Percentiles rank a stretch among this genome's conserved stretches.
Evolutionary conservation across 768 basidiomycete genomes (phyloP).

Genomic region (Melanogaster broomeanus): DNA sequence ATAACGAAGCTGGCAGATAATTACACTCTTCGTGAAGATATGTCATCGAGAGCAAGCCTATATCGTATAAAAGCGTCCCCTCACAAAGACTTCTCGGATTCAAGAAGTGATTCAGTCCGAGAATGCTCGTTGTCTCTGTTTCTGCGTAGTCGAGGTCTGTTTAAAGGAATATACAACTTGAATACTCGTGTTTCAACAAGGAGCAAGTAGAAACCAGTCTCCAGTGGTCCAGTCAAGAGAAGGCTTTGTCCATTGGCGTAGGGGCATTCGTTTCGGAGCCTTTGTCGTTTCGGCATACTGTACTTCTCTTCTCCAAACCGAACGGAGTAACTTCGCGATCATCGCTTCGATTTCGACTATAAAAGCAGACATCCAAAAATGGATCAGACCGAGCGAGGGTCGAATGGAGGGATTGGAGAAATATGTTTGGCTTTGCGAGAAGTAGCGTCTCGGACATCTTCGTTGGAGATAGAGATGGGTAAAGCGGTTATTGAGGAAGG

Average conservation of each 20-base stretch:
- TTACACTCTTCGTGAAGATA: slow-evolving; percentile 24
- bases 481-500: slow-evolving; percentile 40
- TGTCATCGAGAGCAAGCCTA: slow-evolving; percentile 24
- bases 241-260: slow-evolving; percentile 24
- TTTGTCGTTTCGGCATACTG: slow-evolving; percentile 1
- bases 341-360: slow-evolving; percentile 33
- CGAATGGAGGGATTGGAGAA: slow-evolving; percentile 44
- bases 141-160: slow-evolving; percentile 16
- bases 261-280: background rate
- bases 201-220: slow-evolving; percentile 39
- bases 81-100: slow-evolving; percentile 27
- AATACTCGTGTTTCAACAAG: slow-evolving; percentile 33
- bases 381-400: slow-evolving; percentile 31
- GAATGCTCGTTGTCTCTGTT: slow-evolving; percentile 19
- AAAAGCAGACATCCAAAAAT: background rate
- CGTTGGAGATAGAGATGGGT: slow-evolving; percentile 24
- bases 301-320: slow-evolving; percentile 22
- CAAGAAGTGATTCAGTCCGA: slow-evolving; percentile 29
- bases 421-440: slow-evolving; percentile 33
- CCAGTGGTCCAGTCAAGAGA: slow-evolving; percentile 36
- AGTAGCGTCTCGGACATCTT: slow-evolving; percentile 10
- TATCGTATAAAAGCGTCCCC: slow-evolving; percentile 25
- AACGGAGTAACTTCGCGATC: slow-evolving; percentile 38
- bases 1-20: slow-evolving; percentile 23
- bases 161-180: slow-evolving; percentile 29